phyloP scores from a whole-genome alignment of 2,329 filamentous ascomycete species.

The Ilyonectria sp. region DNA sequence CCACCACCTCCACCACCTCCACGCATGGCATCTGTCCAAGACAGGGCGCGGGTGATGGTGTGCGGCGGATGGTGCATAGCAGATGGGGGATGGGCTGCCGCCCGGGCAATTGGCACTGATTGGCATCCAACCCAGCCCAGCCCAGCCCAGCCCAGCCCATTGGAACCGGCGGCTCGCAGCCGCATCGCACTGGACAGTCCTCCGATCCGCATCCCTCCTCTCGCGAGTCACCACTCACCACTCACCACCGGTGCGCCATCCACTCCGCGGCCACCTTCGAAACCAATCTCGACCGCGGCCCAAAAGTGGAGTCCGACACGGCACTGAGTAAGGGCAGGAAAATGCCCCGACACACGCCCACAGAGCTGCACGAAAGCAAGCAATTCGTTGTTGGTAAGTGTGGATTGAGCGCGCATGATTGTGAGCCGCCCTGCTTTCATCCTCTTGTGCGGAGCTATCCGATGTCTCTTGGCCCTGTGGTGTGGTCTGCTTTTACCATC shows the following conservation, averaged over 20 bases:
- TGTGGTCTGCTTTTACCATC: slow-evolving; percentile 1
- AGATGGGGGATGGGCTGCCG: slow-evolving; percentile 1
- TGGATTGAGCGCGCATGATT: neutral
- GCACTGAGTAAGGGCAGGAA: neutral
- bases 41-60: neutral
- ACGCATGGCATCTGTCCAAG: neutral
- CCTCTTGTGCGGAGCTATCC: neutral
- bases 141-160: neutral
- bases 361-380: neutral
- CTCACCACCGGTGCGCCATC: neutral
- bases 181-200: slow-evolving; percentile 12
- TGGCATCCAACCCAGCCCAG: slow-evolving; percentile 5
- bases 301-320: slow-evolving; percentile 4
- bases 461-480: neutral
- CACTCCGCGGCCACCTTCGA: neutral
- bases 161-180: slow-evolving; percentile 3
- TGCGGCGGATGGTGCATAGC: slow-evolving; percentile 1
- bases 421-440: neutral
- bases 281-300: neutral
- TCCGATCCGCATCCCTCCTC: neutral
- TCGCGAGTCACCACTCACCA: neutral
- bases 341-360: slow-evolving; percentile 3
- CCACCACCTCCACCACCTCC: neutral
- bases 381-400: neutral
- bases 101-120: slow-evolving; percentile 17